Evolutionary conservation across 2,329 filamentous ascomycete genomes (phyloP).

Genomic region (Incumbomyces delicatus): DNA sequence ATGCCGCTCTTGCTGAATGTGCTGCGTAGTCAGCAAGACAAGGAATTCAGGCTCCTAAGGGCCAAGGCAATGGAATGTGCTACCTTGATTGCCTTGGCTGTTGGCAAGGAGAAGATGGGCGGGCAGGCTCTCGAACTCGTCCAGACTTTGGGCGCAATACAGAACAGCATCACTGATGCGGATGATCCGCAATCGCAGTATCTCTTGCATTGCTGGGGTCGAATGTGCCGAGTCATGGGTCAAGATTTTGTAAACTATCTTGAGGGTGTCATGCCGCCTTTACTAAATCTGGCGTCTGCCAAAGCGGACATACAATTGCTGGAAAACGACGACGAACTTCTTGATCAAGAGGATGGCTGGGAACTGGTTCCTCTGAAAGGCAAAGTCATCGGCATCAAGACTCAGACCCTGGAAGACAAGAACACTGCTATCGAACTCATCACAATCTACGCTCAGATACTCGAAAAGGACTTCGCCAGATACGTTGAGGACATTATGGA

Average conservation of each 20-base stretch:
- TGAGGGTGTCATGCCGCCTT: slow-evolving; percentile 83
- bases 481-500: slow-evolving; percentile 93
- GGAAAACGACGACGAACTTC: slow-evolving; percentile 87
- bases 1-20: slow-evolving; percentile 94
- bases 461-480: slow-evolving; percentile 85
- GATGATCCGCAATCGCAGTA: slow-evolving; percentile 97
- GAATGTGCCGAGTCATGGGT: slow-evolving; percentile 93
- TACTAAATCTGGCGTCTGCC: slow-evolving; percentile 80
- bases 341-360: slow-evolving; percentile 92
- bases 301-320: slow-evolving; percentile 96
- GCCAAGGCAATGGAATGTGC: slow-evolving; percentile 99
- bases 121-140: slow-evolving; percentile 79
- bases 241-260: slow-evolving; percentile 88
- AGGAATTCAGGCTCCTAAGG: slow-evolving; percentile 80
- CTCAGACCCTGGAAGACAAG: slow-evolving; percentile 93
- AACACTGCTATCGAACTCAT: slow-evolving; percentile 99
- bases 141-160: slow-evolving; percentile 76
- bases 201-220: slow-evolving; percentile 96
- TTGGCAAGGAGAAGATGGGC: slow-evolving; percentile 86
- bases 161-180: slow-evolving; percentile 72
- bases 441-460: slow-evolving; percentile 89
- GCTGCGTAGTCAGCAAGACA: slow-evolving; percentile 78
- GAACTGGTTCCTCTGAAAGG: slow-evolving; percentile 93
- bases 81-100: slow-evolving; percentile 83
- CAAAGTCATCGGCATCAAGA: slow-evolving; percentile 97